Evolutionary conservation across 1,139 yeast genomes (phyloP).

Genomic region (Saccharomyces hybrid): DNA sequence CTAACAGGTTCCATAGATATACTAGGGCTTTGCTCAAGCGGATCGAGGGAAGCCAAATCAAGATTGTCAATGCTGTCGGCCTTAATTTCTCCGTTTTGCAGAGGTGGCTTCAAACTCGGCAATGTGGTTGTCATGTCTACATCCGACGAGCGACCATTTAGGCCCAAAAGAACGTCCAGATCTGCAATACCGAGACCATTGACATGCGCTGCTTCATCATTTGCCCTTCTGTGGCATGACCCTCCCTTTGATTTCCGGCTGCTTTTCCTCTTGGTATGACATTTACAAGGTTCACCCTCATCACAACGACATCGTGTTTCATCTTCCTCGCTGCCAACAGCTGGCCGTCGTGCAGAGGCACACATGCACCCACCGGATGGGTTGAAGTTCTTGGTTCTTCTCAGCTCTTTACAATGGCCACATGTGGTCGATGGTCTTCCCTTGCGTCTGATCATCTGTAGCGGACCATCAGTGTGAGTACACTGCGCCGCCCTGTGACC

Average conservation of each 20-base stretch:
- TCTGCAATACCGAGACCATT: background rate
- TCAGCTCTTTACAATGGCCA: slow-evolving; percentile 72
- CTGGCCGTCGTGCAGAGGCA: slow-evolving; percentile 37
- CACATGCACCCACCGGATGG: slow-evolving; percentile 60
- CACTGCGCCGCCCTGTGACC: slow-evolving; percentile 94
- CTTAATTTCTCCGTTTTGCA: background rate
- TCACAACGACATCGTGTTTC: slow-evolving; percentile 30
- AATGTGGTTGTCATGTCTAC: background rate
- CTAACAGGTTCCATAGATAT: background rate
- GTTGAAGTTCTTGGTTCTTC: slow-evolving; percentile 64
- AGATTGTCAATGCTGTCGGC: background rate
- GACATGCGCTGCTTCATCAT: background rate
- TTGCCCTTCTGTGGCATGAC: background rate
- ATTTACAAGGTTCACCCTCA: slow-evolving; percentile 4
- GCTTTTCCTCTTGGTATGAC: slow-evolving; percentile 4
- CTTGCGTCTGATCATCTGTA: slow-evolving; percentile 86
- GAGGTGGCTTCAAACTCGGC: background rate
- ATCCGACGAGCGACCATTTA: background rate
- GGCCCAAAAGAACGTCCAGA: background rate
- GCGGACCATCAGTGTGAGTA: slow-evolving; percentile 79
- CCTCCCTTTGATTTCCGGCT: background rate
- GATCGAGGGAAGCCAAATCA: background rate
- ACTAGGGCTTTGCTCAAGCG: background rate
- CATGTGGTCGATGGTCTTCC: slow-evolving; percentile 95
- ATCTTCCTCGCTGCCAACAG: slow-evolving; percentile 28